These are phyloP conservation scores for Rhizophora apiculata DNA, from an alignment of 345 rosid species.

Conservation along the genomic window DNA sequence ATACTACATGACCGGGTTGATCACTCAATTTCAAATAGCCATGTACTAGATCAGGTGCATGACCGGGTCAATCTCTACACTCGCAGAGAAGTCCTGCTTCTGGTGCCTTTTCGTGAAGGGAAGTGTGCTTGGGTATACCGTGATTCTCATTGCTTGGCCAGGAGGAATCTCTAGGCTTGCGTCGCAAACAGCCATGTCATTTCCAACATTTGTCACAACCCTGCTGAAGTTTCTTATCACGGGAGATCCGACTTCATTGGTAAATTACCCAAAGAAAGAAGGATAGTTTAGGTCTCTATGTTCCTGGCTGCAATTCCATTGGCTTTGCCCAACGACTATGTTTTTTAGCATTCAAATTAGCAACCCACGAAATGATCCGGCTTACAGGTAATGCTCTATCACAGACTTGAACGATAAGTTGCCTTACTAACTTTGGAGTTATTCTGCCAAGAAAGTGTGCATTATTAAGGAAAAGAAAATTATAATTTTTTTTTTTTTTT, in stretches of 20 bases:
- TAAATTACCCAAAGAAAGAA: slow-evolving; percentile 21
- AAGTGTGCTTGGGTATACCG: neutral
- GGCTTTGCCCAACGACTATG: neutral
- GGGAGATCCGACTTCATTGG: neutral
- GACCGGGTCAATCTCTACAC: slow-evolving; percentile 9
- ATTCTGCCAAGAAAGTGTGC: too few species aligned
- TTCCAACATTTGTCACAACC: slow-evolving; percentile 22
- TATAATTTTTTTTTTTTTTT: too few species aligned
- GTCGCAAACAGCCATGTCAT: neutral
- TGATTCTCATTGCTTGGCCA: slow-evolving; percentile 1
- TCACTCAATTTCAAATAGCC: slow-evolving; percentile 40
- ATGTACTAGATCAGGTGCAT: slow-evolving; percentile 15
- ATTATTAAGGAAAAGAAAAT: too few species aligned
- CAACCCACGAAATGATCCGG: too few species aligned
- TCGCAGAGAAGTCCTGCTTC: slow-evolving; percentile 4
- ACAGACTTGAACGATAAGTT: too few species aligned
- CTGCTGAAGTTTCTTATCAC: slow-evolving; percentile 3
- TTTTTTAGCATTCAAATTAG: too few species aligned
- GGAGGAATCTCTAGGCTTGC: slow-evolving; percentile 11
- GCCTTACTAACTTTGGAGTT: too few species aligned
- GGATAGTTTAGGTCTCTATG: slow-evolving; percentile 34
- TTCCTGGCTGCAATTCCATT: slow-evolving; percentile 35
- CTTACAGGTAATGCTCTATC: too few species aligned
- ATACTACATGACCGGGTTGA: slow-evolving; percentile 32
- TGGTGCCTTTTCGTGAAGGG: slow-evolving; percentile 8